phyloP scores from a whole-genome alignment of 768 basidiomycete genomes.

The Austroboletus eburneus region DNA sequence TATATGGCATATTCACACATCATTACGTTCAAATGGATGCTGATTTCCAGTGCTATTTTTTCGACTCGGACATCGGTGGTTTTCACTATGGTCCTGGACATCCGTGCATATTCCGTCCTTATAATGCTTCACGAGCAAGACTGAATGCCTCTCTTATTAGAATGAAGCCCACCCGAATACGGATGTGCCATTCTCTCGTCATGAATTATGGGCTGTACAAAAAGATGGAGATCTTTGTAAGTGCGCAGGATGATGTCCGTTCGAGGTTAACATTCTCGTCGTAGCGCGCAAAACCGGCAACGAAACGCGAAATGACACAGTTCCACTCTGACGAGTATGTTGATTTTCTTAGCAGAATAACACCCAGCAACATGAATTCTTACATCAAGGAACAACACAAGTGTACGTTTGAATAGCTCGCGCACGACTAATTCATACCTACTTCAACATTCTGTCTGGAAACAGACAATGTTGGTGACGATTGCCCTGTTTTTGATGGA shows the following conservation, averaged over 20 bases:
- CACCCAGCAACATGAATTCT: slow-evolving; percentile 91
- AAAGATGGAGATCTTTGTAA: slow-evolving; percentile 99
- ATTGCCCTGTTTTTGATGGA: slow-evolving; percentile 98
- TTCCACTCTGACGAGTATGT: slow-evolving; percentile 99
- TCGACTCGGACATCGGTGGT: slow-evolving; percentile 98
- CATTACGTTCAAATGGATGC: slow-evolving; percentile 3
- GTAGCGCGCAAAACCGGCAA: slow-evolving; percentile 97
- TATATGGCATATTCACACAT: slow-evolving; percentile 6
- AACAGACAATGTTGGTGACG: slow-evolving; percentile 94
- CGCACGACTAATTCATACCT: background rate
- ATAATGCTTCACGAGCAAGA: background rate
- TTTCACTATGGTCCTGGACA: slow-evolving; percentile 99
- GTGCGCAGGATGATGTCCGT: slow-evolving; percentile 30
- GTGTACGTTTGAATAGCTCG: slow-evolving; percentile 48
- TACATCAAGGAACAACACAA: slow-evolving; percentile 95
- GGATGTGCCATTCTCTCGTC: slow-evolving; percentile 99
- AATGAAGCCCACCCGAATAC: slow-evolving; percentile 97
- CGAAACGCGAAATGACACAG: slow-evolving; percentile 99
- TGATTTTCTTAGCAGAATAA: slow-evolving; percentile 91
- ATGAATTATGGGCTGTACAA: slow-evolving; percentile 99
- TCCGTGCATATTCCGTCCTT: slow-evolving; percentile 51
- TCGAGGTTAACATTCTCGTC: slow-evolving; percentile 1
- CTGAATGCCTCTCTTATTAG: slow-evolving; percentile 34
- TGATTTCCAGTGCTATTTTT: slow-evolving; percentile 86
- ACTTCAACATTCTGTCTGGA: background rate